Conservation (phyloP, 805 yeast genomes). For the Candida ovalis region DNA sequence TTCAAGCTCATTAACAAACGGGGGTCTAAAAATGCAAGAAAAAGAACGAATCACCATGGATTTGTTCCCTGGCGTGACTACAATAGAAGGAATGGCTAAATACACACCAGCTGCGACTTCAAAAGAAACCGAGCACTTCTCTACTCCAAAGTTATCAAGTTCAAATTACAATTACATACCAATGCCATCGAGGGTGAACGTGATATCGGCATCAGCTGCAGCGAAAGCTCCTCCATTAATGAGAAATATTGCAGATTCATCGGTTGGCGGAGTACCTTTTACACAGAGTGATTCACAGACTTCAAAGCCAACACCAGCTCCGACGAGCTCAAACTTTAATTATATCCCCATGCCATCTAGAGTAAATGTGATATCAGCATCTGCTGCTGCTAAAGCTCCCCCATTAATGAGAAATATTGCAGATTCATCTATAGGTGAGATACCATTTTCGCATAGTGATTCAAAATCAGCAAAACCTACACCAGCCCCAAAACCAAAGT, state of each 20-base stretch:
- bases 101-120: background rate
- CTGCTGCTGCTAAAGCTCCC: conserved; percentile 24
- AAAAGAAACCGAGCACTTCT: background rate
- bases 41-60: background rate
- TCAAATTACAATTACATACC: background rate
- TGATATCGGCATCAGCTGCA: conserved; percentile 1
- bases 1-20: background rate
- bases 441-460: no score
- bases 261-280: background rate
- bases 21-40: background rate
- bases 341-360: conserved; percentile 19
- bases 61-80: background rate
- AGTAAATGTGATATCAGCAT: conserved; percentile 16
- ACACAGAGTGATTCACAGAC: background rate
- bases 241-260: background rate
- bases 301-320: conserved; percentile 1
- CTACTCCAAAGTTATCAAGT: background rate
- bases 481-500: no score
- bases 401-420: conserved; percentile 10
- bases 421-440: conserved; percentile 13
- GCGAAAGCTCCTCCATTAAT: conserved; percentile 2
- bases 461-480: no score
- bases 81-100: background rate
- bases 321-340: background rate
- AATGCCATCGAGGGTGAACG: background rate